These are phyloP conservation scores for Colletotrichum shisoi DNA, from an alignment of 2,329 filamentous ascomycete genomes.

Conservation along the genomic window DNA sequence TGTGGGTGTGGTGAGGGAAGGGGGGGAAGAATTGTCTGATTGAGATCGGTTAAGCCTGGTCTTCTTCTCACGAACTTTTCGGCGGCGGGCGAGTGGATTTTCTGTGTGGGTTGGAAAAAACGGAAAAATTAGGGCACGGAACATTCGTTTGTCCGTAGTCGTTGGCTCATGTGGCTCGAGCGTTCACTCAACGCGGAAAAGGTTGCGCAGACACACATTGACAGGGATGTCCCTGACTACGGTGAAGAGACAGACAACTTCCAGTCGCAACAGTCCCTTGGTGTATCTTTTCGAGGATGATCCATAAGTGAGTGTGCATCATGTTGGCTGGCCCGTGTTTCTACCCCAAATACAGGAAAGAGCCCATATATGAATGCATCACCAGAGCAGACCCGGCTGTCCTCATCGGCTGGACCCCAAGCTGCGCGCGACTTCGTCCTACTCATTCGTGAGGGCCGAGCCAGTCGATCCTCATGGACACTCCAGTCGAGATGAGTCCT, in stretches of 20 bases:
- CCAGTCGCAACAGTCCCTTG: background rate
- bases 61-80: conserved; percentile 26
- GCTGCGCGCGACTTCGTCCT: background rate
- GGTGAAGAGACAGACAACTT: background rate
- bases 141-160: conserved; percentile 9
- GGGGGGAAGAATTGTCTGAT: conserved; percentile 16
- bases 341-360: conserved; percentile 6
- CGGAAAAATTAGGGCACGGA: conserved; percentile 38
- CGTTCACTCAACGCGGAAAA: background rate
- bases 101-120: conserved; percentile 31
- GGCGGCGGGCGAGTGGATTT: conserved; percentile 8
- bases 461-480: conserved; percentile 4
- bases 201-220: background rate
- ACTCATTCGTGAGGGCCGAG: background rate
- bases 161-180: background rate
- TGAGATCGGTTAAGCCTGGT: conserved; percentile 31
- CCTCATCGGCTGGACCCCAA: conserved; percentile 11
- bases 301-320: background rate
- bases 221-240: background rate
- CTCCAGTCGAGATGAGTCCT: background rate
- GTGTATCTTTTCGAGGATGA: background rate
- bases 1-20: conserved; percentile 39
- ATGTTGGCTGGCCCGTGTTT: background rate
- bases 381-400: conserved; percentile 1
- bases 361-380: conserved; percentile 19